These are phyloP conservation scores for Truncatella angustata DNA, from an alignment of 2,329 filamentous ascomycete species.

Conservation along the genomic window DNA sequence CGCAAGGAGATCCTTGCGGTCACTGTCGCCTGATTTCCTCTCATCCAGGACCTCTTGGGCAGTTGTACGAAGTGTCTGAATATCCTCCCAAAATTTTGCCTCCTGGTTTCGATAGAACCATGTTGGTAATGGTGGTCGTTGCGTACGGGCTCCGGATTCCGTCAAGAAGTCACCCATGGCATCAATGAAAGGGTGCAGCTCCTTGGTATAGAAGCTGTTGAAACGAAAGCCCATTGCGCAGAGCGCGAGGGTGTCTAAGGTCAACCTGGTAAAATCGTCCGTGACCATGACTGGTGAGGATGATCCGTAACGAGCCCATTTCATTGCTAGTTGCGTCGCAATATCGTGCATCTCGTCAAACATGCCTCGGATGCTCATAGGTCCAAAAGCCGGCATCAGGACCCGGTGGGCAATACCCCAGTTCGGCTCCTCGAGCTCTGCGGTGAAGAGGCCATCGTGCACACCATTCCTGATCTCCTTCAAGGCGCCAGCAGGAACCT, in stretches of 20 bases:
- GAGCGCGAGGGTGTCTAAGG: conserved; percentile 61
- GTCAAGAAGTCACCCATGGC: conserved; percentile 50
- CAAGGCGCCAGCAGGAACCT: conserved; percentile 48
- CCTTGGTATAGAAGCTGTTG: conserved; percentile 55
- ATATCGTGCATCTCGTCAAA: conserved; percentile 54
- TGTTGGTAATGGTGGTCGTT: conserved; percentile 16
- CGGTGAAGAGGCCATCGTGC: conserved; percentile 21
- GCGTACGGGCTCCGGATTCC: conserved; percentile 39
- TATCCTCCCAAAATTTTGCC: conserved; percentile 33
- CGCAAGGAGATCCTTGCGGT: conserved; percentile 50
- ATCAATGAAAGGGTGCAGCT: conserved; percentile 55
- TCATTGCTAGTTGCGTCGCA: conserved; percentile 49
- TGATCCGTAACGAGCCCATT: conserved; percentile 47
- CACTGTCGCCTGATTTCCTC: conserved; percentile 38
- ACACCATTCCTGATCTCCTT: conserved; percentile 55
- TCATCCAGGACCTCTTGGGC: conserved; percentile 44
- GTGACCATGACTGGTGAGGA: conserved; percentile 48
- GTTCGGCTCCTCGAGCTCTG: conserved; percentile 32
- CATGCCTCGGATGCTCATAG: conserved; percentile 51
- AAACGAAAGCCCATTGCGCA: conserved; percentile 59
- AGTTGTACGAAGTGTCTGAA: conserved; percentile 38
- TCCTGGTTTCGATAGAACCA: conserved; percentile 20
- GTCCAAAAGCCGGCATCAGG: conserved; percentile 53
- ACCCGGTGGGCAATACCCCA: conserved; percentile 54
- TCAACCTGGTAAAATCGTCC: conserved; percentile 61